Percentiles rank a stretch among this genome's conserved stretches.
Evolutionary conservation across 345 rosid species (phyloP).

Genomic region (Populus pruinosa): DNA sequence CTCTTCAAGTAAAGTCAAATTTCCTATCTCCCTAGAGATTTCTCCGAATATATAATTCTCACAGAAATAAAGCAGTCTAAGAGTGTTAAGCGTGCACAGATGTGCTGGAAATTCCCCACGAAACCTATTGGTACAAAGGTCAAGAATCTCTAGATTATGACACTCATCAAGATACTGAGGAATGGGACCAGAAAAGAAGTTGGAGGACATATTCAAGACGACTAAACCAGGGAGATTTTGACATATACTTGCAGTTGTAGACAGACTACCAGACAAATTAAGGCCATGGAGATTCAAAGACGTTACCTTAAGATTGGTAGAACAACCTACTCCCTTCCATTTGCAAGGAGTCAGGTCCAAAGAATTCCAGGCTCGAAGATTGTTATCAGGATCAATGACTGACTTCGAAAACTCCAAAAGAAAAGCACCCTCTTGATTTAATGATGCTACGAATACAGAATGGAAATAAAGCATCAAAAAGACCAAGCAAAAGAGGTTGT

Average conservation of each 20-base stretch:
- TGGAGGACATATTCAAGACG: background rate
- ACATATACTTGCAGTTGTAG: background rate
- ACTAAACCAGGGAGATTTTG: background rate
- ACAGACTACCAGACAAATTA: background rate
- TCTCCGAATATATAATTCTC: background rate
- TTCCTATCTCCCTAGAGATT: background rate
- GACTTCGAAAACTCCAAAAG: background rate
- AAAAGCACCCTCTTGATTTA: background rate
- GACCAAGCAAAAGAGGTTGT: background rate
- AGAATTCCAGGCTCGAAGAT: background rate
- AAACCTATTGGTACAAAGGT: background rate
- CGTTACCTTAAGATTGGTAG: background rate
- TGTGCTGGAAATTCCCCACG: background rate
- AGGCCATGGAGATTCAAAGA: background rate
- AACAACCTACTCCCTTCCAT: background rate
- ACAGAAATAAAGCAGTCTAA: background rate
- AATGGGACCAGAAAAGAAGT: background rate
- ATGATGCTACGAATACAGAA: background rate
- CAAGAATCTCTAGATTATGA: background rate
- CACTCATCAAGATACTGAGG: background rate
- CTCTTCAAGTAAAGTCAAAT: background rate
- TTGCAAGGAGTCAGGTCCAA: background rate
- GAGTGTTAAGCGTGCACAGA: background rate
- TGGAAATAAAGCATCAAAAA: background rate
- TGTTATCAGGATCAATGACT: background rate